A percentile compares a stretch with the other conserved stretches of the same genome.
Evolutionary conservation across 2,329 filamentous ascomycete genomes (phyloP).

Genomic region (Trematosphaeria pertusa): DNA sequence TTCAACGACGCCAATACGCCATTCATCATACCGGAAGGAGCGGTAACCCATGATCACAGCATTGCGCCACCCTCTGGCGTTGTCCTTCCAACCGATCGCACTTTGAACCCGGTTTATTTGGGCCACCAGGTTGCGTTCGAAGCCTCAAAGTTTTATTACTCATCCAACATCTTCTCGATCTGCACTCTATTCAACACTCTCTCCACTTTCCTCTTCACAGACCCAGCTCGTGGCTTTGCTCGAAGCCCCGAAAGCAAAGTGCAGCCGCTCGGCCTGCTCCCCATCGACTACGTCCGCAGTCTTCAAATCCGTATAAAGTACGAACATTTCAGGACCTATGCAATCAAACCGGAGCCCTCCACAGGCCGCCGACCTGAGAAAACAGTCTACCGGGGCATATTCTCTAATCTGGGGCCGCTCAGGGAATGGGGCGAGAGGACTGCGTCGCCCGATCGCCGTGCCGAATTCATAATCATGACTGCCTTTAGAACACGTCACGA

Average conservation of each 20-base stretch:
- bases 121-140: constrained; percentile 19
- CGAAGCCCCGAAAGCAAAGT: not conserved
- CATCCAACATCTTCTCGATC: constrained; percentile 29
- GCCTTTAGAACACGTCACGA: not conserved
- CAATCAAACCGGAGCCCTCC: not conserved
- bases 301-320: constrained; percentile 35
- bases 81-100: constrained; percentile 24
- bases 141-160: constrained; percentile 25
- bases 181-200: constrained; percentile 27
- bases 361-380: constrained; percentile 18
- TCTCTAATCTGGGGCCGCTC: constrained; percentile 3
- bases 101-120: constrained; percentile 29
- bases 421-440: not conserved
- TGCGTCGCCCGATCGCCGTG: constrained; percentile 9
- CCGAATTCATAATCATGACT: constrained; percentile 34
- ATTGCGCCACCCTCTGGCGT: constrained; percentile 24
- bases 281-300: constrained; percentile 20
- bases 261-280: constrained; percentile 9
- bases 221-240: constrained; percentile 5
- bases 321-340: constrained; percentile 20
- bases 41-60: constrained; percentile 26
- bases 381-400: constrained; percentile 12
- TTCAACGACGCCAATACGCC: not conserved
- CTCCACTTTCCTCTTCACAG: constrained; percentile 12
- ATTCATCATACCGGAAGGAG: constrained; percentile 21